These are phyloP conservation scores for Clitopilus hobsonii DNA, from an alignment of 768 basidiomycete genomes.

Conservation along the genomic window DNA sequence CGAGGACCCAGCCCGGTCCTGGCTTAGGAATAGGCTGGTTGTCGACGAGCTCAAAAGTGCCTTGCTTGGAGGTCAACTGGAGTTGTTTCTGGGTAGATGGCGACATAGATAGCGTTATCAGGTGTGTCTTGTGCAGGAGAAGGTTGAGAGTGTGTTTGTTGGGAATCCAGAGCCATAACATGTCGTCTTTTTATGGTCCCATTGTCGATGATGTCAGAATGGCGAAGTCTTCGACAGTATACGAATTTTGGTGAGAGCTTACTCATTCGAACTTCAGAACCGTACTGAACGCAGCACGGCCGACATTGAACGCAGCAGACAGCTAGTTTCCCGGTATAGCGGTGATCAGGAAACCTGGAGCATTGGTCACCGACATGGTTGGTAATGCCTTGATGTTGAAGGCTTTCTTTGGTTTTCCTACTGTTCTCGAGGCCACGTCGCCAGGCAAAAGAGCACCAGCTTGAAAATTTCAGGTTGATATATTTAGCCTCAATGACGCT, in stretches of 20 bases:
- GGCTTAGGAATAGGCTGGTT: conserved; percentile 5
- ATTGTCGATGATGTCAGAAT: not conserved
- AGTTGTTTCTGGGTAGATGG: not conserved
- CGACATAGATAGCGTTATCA: not conserved
- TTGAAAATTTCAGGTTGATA: no score
- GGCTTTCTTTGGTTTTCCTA: no score
- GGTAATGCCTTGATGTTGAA: no score
- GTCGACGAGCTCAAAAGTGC: not conserved
- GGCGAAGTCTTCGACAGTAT: not conserved
- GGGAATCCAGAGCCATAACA: not conserved
- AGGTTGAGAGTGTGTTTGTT: not conserved
- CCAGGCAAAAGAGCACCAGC: no score
- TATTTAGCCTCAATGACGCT: no score
- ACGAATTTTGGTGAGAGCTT: not conserved
- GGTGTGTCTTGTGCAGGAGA: not conserved
- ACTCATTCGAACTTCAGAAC: not conserved
- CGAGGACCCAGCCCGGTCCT: conserved; percentile 13
- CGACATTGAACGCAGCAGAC: not conserved
- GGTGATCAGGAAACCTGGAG: no score
- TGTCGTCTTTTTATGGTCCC: not conserved
- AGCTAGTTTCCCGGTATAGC: not conserved
- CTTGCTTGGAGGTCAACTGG: not conserved
- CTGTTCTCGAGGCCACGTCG: no score
- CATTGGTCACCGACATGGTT: no score
- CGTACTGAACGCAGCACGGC: not conserved